These are phyloP conservation scores for Somion occarium DNA, from an alignment of 1,284 basidiomycete genomes.

Conservation along the genomic window DNA sequence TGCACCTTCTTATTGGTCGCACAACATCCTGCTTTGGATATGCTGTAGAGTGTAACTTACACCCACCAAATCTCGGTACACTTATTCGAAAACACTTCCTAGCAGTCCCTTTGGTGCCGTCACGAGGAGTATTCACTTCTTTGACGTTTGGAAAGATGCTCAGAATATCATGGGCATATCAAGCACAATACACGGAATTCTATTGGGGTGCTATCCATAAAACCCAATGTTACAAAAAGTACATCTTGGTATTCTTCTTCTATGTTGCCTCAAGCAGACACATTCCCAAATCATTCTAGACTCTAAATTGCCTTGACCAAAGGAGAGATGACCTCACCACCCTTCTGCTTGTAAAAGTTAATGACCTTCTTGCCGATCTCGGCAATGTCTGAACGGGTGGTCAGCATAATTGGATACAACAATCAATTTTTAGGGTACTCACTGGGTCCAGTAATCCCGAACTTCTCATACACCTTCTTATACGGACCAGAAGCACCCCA, in stretches of 20 bases:
- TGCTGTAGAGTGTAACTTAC: background rate
- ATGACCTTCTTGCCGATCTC: conserved; percentile 81
- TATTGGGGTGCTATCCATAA: background rate
- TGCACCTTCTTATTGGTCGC: background rate
- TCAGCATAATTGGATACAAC: background rate
- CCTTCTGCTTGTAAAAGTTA: conserved; percentile 83
- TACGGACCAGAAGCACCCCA: conserved; percentile 93
- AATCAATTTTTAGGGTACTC: conserved; percentile 27
- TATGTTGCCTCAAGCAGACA: background rate
- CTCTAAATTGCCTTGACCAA: conserved; percentile 62
- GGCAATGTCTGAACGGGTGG: conserved; percentile 62
- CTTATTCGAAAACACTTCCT: too few relatives aligned
- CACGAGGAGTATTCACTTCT: too few relatives aligned
- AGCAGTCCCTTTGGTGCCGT: too few relatives aligned
- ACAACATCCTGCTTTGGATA: background rate
- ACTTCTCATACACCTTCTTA: conserved; percentile 85
- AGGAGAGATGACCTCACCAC: conserved; percentile 72
- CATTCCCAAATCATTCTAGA: background rate
- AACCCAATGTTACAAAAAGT: background rate
- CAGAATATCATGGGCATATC: too few relatives aligned
- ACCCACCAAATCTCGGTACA: background rate
- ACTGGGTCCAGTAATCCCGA: conserved; percentile 81
- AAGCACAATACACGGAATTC: background rate
- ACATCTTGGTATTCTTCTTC: background rate
- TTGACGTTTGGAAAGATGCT: too few relatives aligned